Conservation (phyloP, 2,329 filamentous ascomycete genomes). For the Fusarium brachygibbosum region DNA sequence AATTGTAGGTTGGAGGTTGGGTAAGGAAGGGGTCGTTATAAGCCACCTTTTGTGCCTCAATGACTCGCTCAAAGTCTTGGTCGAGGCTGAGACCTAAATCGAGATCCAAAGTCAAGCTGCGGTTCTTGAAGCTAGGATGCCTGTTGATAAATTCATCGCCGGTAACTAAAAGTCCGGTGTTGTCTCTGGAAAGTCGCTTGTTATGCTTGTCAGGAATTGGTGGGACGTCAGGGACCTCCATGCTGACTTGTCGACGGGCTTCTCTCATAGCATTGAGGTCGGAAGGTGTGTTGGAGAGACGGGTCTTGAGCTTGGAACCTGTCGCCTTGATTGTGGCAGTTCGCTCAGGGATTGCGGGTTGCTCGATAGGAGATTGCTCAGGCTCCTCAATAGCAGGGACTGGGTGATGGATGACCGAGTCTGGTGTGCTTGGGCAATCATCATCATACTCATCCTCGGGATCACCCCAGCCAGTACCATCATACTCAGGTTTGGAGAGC, state of each 20-base stretch:
- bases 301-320: slow-evolving; percentile 88
- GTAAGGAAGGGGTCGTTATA: slow-evolving; percentile 42
- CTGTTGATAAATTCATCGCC: slow-evolving; percentile 66
- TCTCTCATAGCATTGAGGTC: slow-evolving; percentile 89
- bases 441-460: slow-evolving; percentile 65
- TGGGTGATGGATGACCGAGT: slow-evolving; percentile 89
- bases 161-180: slow-evolving; percentile 54
- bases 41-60: slow-evolving; percentile 94
- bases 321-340: slow-evolving; percentile 90
- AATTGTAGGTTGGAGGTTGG: slow-evolving; percentile 41
- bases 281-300: slow-evolving; percentile 87
- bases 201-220: slow-evolving; percentile 72
- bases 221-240: slow-evolving; percentile 73
- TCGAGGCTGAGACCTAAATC: slow-evolving; percentile 90
- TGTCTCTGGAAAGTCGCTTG: slow-evolving; percentile 66
- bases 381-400: slow-evolving; percentile 59
- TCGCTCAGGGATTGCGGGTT: slow-evolving; percentile 78
- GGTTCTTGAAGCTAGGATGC: slow-evolving; percentile 81
- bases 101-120: slow-evolving; percentile 85
- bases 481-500: slow-evolving; percentile 72
- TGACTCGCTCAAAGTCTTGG: slow-evolving; percentile 93
- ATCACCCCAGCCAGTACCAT: slow-evolving; percentile 72
- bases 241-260: slow-evolving; percentile 85
- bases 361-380: slow-evolving; percentile 51
- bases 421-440: slow-evolving; percentile 78